Percentiles rank a stretch among this genome's conserved stretches.
Evolutionary conservation across 2,329 filamentous ascomycete species (phyloP).

Genomic region (Lecanicillium sp.): DNA sequence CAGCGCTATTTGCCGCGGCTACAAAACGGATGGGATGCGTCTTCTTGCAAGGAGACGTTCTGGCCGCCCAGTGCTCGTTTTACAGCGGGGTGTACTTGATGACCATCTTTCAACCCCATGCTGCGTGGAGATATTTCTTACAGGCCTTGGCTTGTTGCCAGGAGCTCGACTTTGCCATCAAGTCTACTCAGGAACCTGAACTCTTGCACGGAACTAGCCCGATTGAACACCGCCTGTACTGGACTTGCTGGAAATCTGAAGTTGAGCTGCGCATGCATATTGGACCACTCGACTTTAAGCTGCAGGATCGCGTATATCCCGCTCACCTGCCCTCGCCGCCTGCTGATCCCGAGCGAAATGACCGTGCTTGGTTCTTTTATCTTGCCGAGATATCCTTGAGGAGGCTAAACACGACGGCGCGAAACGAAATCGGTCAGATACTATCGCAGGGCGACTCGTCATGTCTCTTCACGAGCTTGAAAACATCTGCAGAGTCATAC

Average conservation of each 20-base stretch:
- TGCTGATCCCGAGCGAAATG: slow-evolving; percentile 12
- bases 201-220: slow-evolving; percentile 6
- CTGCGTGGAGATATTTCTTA: slow-evolving; percentile 36
- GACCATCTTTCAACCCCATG: slow-evolving; percentile 27
- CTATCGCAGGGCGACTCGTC: neutral
- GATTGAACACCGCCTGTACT: slow-evolving; percentile 32
- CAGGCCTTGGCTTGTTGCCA: slow-evolving; percentile 34
- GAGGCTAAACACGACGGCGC: slow-evolving; percentile 20
- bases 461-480: neutral
- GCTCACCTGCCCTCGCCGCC: slow-evolving; percentile 18
- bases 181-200: neutral
- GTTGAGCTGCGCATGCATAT: slow-evolving; percentile 30
- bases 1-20: slow-evolving; percentile 29
- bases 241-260: slow-evolving; percentile 40
- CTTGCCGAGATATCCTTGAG: slow-evolving; percentile 37
- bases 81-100: slow-evolving; percentile 34
- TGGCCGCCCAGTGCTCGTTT: slow-evolving; percentile 35
- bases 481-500: slow-evolving; percentile 9
- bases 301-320: slow-evolving; percentile 12
- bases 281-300: slow-evolving; percentile 8
- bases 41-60: slow-evolving; percentile 21
- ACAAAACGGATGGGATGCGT: slow-evolving; percentile 31
- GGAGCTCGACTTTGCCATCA: slow-evolving; percentile 18
- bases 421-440: neutral
- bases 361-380: slow-evolving; percentile 34